Percentiles rank a stretch among this genome's conserved stretches.
Conservation (phyloP, 768 basidiomycete species). For the Mycena polygramma region DNA sequence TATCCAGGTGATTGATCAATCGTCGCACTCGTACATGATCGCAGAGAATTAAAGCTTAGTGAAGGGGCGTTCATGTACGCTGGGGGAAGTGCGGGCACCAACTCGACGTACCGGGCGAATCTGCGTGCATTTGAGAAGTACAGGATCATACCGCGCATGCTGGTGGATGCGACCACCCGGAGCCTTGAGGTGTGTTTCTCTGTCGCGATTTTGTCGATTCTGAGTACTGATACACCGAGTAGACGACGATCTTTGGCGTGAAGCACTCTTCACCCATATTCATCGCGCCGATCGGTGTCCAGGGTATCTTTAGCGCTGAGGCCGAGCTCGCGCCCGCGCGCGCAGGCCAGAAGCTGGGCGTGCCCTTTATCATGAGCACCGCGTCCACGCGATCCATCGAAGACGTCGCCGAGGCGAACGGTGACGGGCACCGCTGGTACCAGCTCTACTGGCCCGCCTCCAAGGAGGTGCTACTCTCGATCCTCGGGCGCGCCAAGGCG, state of each 20-base stretch:
- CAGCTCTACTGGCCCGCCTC: constrained; percentile 85
- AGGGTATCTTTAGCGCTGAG: constrained; percentile 77
- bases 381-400: constrained; percentile 82
- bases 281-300: constrained; percentile 83
- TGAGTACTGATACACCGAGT: neutral
- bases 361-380: constrained; percentile 84
- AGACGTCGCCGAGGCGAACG: constrained; percentile 81
- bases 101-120: constrained; percentile 77
- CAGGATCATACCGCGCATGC: constrained; percentile 87
- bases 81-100: constrained; percentile 81
- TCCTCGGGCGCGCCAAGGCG: constrained; percentile 75
- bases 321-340: constrained; percentile 80
- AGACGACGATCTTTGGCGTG: constrained; percentile 82
- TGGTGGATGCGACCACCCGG: constrained; percentile 69
- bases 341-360: constrained; percentile 70
- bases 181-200: constrained; percentile 65
- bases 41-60: neutral
- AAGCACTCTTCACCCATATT: constrained; percentile 73
- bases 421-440: constrained; percentile 79
- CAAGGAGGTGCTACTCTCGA: constrained; percentile 71
- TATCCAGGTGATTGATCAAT: constrained; percentile 58
- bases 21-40: neutral
- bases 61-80: constrained; percentile 81
- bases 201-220: neutral
- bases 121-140: constrained; percentile 72